phyloP scores from a whole-genome alignment of 176 grass and related monocot species.

The Carex parvula region DNA sequence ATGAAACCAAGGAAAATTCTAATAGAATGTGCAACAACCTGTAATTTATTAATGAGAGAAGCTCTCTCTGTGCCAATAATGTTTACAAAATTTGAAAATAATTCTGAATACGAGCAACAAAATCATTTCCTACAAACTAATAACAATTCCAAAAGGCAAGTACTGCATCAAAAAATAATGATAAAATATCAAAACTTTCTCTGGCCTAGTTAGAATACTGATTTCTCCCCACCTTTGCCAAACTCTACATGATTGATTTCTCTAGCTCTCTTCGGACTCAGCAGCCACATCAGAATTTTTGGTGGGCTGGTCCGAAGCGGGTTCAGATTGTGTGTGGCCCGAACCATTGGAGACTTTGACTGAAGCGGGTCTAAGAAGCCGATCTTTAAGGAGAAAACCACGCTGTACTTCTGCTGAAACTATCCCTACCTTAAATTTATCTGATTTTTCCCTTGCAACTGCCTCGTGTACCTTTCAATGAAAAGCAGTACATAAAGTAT shows the following conservation, averaged over 20 bases:
- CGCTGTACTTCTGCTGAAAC: conserved; percentile 54
- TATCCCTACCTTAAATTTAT: conserved; percentile 61
- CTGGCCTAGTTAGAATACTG: neutral
- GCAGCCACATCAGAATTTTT: conserved; percentile 35
- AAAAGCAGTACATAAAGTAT: conserved; percentile 8
- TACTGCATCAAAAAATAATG: neutral
- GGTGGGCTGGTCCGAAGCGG: conserved; percentile 16
- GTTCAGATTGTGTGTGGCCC: conserved; percentile 14
- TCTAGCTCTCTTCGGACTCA: conserved; percentile 10
- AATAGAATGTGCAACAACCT: neutral
- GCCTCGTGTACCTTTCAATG: conserved; percentile 70
- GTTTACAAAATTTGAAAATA: neutral
- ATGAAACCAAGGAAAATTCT: neutral
- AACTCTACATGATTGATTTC: neutral
- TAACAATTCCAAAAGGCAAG: neutral
- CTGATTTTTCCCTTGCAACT: conserved; percentile 68
- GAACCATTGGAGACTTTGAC: conserved; percentile 78
- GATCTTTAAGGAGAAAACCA: conserved; percentile 61
- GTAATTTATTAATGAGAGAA: neutral
- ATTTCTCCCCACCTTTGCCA: neutral
- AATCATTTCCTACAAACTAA: conserved; percentile 17
- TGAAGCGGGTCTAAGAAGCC: conserved; percentile 61
- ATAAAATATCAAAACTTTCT: conserved; percentile 18
- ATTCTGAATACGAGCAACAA: neutral
- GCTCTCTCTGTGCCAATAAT: neutral